Percentiles rank a stretch among this genome's conserved stretches.
Evolutionary conservation across 768 basidiomycete species (phyloP).

Genomic region (Tremella fuciformis): DNA sequence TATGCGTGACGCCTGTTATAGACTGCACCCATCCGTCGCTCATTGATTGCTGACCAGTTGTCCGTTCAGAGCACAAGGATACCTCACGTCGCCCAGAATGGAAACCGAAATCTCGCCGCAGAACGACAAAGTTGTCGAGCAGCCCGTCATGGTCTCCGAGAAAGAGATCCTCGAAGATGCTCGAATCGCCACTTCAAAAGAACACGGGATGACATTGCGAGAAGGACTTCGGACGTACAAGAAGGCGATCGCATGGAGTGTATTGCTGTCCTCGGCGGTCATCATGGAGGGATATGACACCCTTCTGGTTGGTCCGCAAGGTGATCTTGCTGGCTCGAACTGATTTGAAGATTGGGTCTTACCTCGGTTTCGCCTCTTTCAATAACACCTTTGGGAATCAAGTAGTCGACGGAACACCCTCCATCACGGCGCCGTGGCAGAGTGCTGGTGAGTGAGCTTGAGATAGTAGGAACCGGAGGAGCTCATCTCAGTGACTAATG

Average conservation of each 20-base stretch:
- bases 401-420: constrained; percentile 11
- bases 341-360: too few relatives aligned
- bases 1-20: too few relatives aligned
- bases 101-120: constrained; percentile 70
- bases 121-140: constrained; percentile 53
- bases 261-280: constrained; percentile 32
- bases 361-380: too few relatives aligned
- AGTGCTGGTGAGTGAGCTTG: constrained; percentile 8
- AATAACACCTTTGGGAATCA: too few relatives aligned
- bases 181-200: constrained; percentile 11
- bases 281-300: too few relatives aligned
- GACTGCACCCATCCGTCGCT: too few relatives aligned
- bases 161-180: constrained; percentile 8
- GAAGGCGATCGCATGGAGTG: constrained; percentile 46
- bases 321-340: too few relatives aligned
- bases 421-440: constrained; percentile 20
- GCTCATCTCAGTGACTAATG: constrained; percentile 33
- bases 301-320: too few relatives aligned
- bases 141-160: neutral
- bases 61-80: too few relatives aligned
- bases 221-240: constrained; percentile 46
- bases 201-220: constrained; percentile 38
- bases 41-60: too few relatives aligned
- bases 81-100: too few relatives aligned
- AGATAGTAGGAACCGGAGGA: neutral